Evolutionary conservation across 2,329 filamentous ascomycete genomes (phyloP), one percentile per base, ranked within the genome.

Genomic region (Ophiocordyceps unilateralis): DNA sequence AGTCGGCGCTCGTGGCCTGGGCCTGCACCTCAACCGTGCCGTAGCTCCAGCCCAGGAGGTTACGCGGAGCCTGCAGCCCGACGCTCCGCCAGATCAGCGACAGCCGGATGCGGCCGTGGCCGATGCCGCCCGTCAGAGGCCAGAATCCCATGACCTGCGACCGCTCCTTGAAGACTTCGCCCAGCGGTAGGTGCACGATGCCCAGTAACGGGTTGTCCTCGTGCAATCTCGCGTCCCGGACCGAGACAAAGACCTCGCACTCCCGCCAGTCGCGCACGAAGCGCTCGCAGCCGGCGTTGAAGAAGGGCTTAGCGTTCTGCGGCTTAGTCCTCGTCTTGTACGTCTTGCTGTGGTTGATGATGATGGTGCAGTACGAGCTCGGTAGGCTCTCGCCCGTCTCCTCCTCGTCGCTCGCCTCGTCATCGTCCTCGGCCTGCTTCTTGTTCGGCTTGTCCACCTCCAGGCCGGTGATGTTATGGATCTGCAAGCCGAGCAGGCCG

Each of bases 351-450:
- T 86, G 80, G 53, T 86, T 84, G 49, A 86, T 59, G 38, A 85
- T 81, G 50, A 86, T 72, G 26, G 70, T 95, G 64, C 88, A 95
- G 63, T 98, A 98, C 34, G 85, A 84, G 47, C 82, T 94, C 0
- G 91, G 91, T 24, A 96, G 66, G 41, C 80, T 72, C 48, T 78
- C 80, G 50, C 82, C 74, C 53, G 85, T 72, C 60, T 96, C 89
- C 50, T 94, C 85, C 45, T 81, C 91, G 45, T 69, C 66, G 4
- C 63, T 59, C 37, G 64, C 65, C n/a, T 68, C 68, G 5, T 60
- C 59, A 1, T 68, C 65, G 19, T 65, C 60, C 37, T 52, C 48
- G n/a, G 64, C 65, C 22, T 68, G 63, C 34, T 69, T 57, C 53
- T 79, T 80, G 53, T 74, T 77, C 8, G 74, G 61, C 11, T 64